Evolutionary conservation across 2,329 filamentous ascomycete genomes (phyloP), one percentile per base, ranked within the genome.

Genomic region (Phoma sp.): DNA sequence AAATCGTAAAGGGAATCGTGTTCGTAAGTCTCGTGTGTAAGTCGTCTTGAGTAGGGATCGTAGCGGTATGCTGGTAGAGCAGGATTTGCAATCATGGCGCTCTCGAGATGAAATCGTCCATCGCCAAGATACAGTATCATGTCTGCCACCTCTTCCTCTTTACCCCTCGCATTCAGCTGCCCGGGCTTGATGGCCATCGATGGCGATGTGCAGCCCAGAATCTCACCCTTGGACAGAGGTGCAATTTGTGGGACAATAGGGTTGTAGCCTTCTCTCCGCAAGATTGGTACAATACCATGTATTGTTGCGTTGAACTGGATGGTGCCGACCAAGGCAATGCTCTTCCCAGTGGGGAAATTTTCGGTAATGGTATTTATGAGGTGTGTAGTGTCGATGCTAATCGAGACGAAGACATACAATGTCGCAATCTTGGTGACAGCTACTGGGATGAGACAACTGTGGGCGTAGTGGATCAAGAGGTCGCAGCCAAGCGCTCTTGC

Each of bases 291-390:
- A 11, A 96, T 86, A 13, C 90, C 91, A 75, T 99, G 95, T 29
- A 99, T 88, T 0, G 95, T 97, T 32, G 93, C 91, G 76, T 99
- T 99, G 82, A 99, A 99, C 74, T 99, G 95, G 64, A 99, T 99
- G 0, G 95, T 99, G 42, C 95, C 93, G 13, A 99, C 93, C 64
- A 97, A 84, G 4, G 95, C 95, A 53, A 99, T 87, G 0, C 89
- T 93, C 77, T 95, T 96, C 2, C 90, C 90, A 0, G 88, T 78
- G 1, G 87, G 82, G 72, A 98, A 96, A 72, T 97, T 99, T 58
- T 91, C 87, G 70, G 92, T 89, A 41, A 99, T 82, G 0, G 93
- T 95, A 7, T 90, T 89, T 45, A 97, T 78, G 13, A 99, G 83
- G 75, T 99, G 95, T 10, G 86, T 80, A 0, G 91, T 90, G 75